phyloP scores from a whole-genome alignment of 148 eudicot genomes.

The Amaranthus cruentus region DNA sequence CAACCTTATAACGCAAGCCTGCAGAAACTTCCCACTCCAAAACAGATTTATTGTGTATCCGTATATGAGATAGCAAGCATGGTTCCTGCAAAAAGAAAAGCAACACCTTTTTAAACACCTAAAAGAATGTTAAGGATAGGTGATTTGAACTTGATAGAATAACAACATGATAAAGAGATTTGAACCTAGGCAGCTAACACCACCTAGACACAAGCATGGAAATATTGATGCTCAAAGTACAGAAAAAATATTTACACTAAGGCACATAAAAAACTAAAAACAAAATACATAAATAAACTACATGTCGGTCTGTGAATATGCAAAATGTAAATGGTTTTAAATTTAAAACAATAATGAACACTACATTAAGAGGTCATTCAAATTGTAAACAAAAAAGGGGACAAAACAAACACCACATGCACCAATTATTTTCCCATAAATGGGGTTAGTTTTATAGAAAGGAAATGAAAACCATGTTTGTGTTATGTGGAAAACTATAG shows the following conservation, averaged over 20 bases:
- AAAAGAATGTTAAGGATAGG: background rate
- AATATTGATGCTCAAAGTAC: background rate
- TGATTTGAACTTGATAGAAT: background rate
- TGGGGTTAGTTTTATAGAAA: no score
- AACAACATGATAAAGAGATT: background rate
- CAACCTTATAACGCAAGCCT: constrained; percentile 81
- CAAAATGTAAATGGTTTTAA: background rate
- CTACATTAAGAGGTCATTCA: no score
- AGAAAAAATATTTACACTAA: background rate
- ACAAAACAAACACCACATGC: no score
- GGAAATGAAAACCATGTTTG: no score
- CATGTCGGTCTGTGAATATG: background rate
- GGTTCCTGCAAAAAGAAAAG: constrained; percentile 55
- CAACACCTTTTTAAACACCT: constrained; percentile 5
- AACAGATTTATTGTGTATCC: constrained; percentile 79
- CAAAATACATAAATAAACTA: background rate
- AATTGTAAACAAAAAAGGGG: no score
- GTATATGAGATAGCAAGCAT: constrained; percentile 63
- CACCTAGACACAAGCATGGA: background rate
- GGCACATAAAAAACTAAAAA: background rate
- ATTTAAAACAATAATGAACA: no score
- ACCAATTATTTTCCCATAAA: no score
- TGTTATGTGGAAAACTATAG: no score
- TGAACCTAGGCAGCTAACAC: background rate
- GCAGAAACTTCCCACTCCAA: constrained; percentile 84